Base-by-base conservation (phyloP, 805 yeast species). In the Kazachstania martiniae region DNA sequence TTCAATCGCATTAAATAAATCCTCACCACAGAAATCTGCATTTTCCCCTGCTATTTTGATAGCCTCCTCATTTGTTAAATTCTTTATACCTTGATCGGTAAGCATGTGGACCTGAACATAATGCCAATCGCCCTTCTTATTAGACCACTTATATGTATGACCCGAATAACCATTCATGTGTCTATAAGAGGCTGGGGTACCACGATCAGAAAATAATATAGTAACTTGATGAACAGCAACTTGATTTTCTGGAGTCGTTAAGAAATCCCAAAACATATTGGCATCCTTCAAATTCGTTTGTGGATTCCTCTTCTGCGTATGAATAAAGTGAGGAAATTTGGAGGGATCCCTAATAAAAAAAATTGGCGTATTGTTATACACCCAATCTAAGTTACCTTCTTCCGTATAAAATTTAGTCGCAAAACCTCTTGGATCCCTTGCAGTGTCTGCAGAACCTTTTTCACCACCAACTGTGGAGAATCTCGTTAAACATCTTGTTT, bases 201-300 rank as follows among this genome's bases (percentile, higher is more conserved):
- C 81, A 41, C 81, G 66, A 61, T 77, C 82, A 25, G 78, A 68
- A 57, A 77, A 78, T 53, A 75, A 40, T 26, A 50, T 54, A 48
- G 54, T 53, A 25, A 82, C 76, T 62, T 82, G 89, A 58, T 82
- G 91, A 36, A 71, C 61, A n/a, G 85, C 68, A 51, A 81, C 93
- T 51, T 70, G 84, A 56, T 82, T 82, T 36, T 57, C 60, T 14
- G 58, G 59, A 3, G 57, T 65, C 28, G 79, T 70, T 53, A 79
- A 67, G 56, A 77, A 82, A 59, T 82, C 89, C 93, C 93, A 82
- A 58, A 79, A 79, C 81, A 75, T 75, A 60, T 77, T 70, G 13
- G 89, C 68, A 57, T 81, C 91, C 59, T 78, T 78, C 58, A 78
- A 63, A 59, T 81, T 81, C 14, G 81, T 74, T 46, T 70, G 65